Evolutionary conservation across 202 grass and related monocot species (phyloP).

Genomic region (Digitaria exilis): DNA sequence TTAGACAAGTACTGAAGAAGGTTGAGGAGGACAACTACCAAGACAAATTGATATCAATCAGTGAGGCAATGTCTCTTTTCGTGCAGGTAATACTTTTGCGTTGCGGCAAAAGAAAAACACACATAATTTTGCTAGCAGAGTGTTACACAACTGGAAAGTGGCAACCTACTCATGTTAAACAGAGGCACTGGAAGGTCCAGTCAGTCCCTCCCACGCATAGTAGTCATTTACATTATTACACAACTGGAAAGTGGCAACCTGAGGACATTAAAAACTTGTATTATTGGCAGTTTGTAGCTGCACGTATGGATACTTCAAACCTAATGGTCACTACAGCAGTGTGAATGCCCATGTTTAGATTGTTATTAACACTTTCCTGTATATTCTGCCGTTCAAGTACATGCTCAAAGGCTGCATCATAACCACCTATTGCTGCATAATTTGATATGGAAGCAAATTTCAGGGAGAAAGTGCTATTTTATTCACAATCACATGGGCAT

Average conservation of each 20-base stretch:
- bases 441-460: slow-evolving; percentile 15
- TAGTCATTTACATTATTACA: not conserved
- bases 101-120: not conserved
- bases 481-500: not conserved
- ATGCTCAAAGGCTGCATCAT: not conserved
- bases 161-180: not conserved
- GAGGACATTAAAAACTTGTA: not conserved
- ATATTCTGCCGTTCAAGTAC: not conserved
- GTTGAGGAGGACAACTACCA: not conserved
- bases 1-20: not conserved
- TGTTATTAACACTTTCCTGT: not conserved
- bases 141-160: not conserved
- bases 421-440: not conserved
- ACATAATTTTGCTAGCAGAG: not conserved
- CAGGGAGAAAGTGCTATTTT: not conserved
- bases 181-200: too few species aligned
- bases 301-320: not conserved
- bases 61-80: not conserved
- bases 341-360: not conserved
- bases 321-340: not conserved
- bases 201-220: not conserved
- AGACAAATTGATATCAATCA: not conserved
- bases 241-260: too few species aligned
- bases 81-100: not conserved
- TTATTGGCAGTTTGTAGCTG: not conserved